phyloP scores from a whole-genome alignment of 139 green algal species.

The Picochlorum costavermella region DNA sequence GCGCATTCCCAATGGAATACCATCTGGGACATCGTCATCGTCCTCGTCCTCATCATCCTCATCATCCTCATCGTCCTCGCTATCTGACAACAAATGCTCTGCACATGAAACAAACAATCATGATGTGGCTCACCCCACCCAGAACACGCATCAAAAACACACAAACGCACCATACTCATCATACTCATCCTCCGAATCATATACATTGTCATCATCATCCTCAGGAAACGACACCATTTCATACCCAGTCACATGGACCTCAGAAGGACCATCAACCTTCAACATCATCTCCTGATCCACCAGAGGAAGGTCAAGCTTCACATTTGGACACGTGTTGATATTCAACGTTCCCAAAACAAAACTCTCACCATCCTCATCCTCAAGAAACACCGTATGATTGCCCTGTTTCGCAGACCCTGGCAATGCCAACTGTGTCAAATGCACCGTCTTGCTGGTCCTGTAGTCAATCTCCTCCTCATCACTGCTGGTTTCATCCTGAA shows the following conservation, averaged over 20 bases:
- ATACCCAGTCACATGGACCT: conserved; percentile 32
- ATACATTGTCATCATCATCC: not conserved
- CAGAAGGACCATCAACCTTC: conserved; percentile 18
- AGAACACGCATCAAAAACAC: not conserved
- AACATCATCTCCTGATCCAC: conserved; percentile 12
- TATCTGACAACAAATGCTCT: not conserved
- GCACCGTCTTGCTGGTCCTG: conserved; percentile 9
- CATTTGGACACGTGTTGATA: conserved; percentile 8
- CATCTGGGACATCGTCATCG: not conserved
- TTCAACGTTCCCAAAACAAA: conserved; percentile 32
- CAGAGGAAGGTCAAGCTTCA: conserved; percentile 22
- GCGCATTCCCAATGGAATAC: not conserved
- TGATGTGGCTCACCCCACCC: not conserved
- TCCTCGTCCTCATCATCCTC: not conserved
- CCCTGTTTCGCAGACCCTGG: conserved; percentile 11
- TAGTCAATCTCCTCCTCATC: conserved; percentile 18
- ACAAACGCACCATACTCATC: not conserved
- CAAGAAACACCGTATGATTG: conserved; percentile 23
- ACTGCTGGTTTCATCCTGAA: not conserved
- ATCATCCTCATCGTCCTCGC: conserved; percentile 11
- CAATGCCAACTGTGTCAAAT: conserved; percentile 30
- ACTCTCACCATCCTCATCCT: conserved; percentile 13
- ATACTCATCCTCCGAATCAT: conserved; percentile 7
- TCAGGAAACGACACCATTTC: not conserved
- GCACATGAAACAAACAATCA: not conserved